Evolutionary conservation across 2,329 filamentous ascomycete genomes (phyloP).

Genomic region (Phaeomoniella chlamydospora): DNA sequence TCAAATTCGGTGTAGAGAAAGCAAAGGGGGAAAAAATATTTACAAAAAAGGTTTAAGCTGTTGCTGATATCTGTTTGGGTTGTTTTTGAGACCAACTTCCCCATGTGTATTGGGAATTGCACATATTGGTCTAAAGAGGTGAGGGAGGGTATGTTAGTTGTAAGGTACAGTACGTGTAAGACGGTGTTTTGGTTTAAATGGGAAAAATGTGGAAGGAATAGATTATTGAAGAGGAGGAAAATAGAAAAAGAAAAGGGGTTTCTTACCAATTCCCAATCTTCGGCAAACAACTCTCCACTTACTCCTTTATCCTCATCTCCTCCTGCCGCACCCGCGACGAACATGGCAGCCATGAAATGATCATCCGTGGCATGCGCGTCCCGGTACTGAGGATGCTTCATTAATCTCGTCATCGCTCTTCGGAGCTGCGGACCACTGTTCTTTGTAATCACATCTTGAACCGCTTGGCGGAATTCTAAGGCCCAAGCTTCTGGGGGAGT

Average conservation of each 20-base stretch:
- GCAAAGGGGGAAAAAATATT: too few relatives aligned
- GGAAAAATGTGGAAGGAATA: not conserved
- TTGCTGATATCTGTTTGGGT: too few relatives aligned
- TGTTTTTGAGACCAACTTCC: slow-evolving; percentile 20
- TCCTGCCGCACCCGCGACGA: slow-evolving; percentile 44
- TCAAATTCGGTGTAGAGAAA: too few relatives aligned
- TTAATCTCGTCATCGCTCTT: slow-evolving; percentile 42
- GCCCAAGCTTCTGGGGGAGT: slow-evolving; percentile 45
- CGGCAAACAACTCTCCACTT: slow-evolving; percentile 33
- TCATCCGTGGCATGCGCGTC: slow-evolving; percentile 58
- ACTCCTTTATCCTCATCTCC: slow-evolving; percentile 30
- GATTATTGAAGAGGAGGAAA: too few relatives aligned
- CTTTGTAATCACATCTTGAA: slow-evolving; percentile 44
- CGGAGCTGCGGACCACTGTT: slow-evolving; percentile 40
- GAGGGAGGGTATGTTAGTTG: too few relatives aligned
- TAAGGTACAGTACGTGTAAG: too few relatives aligned
- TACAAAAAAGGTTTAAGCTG: too few relatives aligned
- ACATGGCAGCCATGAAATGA: slow-evolving; percentile 53
- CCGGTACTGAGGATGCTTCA: slow-evolving; percentile 52
- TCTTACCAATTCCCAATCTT: slow-evolving; percentile 53
- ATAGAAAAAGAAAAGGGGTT: too few relatives aligned
- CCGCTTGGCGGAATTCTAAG: slow-evolving; percentile 50
- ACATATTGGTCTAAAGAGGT: slow-evolving; percentile 48
- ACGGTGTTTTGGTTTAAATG: too few relatives aligned
- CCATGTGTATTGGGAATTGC: slow-evolving; percentile 45